These are phyloP conservation scores for Xylariaceae sp. DNA, from an alignment of 2,329 filamentous ascomycete genomes.

Conservation along the genomic window DNA sequence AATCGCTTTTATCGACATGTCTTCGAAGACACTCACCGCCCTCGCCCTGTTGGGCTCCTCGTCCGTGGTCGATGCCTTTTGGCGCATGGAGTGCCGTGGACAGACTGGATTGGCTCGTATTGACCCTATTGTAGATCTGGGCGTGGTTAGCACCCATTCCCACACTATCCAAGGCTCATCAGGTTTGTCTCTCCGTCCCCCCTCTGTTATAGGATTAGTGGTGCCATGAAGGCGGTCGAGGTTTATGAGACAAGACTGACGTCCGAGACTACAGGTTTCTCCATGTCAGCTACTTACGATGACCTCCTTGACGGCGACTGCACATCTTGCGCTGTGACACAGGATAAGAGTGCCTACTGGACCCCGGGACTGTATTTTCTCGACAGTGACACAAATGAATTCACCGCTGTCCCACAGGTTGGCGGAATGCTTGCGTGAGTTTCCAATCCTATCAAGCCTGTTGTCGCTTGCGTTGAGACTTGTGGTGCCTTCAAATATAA, in stretches of 20 bases:
- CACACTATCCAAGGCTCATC: conserved; percentile 75
- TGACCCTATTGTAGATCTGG: conserved; percentile 71
- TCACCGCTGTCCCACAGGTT: conserved; percentile 67
- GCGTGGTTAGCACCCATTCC: conserved; percentile 59
- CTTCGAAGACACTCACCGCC: conserved; percentile 24
- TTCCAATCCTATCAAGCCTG: background rate
- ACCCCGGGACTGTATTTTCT: conserved; percentile 76
- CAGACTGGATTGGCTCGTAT: conserved; percentile 67
- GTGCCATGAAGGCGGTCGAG: too few relatives aligned
- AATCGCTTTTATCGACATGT: conserved; percentile 14
- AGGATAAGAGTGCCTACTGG: conserved; percentile 92
- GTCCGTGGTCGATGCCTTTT: conserved; percentile 64
- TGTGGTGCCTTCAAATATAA: too few relatives aligned
- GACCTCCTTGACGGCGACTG: conserved; percentile 63
- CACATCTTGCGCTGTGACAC: conserved; percentile 74
- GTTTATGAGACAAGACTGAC: background rate
- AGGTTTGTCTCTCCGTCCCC: conserved; percentile 53
- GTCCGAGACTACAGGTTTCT: conserved; percentile 55
- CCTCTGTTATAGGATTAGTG: background rate
- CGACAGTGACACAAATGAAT: conserved; percentile 60
- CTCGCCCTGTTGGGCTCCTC: conserved; percentile 32
- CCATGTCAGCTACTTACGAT: conserved; percentile 52
- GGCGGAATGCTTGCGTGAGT: conserved; percentile 85
- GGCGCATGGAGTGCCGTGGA: conserved; percentile 82
- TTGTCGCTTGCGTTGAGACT: background rate